phyloP scores from a whole-genome alignment of 2,329 filamentous ascomycete genomes.

The Plectosphaerella cucumerina region DNA sequence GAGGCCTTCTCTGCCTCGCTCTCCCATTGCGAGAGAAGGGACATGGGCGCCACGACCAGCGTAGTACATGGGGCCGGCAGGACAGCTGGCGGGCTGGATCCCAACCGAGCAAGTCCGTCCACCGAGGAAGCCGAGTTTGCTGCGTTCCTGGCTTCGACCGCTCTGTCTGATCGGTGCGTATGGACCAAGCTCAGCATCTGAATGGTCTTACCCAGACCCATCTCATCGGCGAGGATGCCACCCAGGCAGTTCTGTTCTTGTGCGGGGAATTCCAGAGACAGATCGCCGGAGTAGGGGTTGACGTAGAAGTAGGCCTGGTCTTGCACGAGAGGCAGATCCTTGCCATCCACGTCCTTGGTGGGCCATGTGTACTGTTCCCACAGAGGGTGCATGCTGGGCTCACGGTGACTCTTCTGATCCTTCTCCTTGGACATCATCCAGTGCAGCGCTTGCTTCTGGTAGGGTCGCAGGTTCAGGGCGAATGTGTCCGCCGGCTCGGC shows the following conservation, averaged over 20 bases:
- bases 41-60: slow-evolving; percentile 94
- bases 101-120: slow-evolving; percentile 59
- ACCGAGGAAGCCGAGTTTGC: slow-evolving; percentile 34
- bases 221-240: slow-evolving; percentile 91
- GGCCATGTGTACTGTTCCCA: slow-evolving; percentile 98
- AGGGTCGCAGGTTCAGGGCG: slow-evolving; percentile 77
- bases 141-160: slow-evolving; percentile 28
- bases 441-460: slow-evolving; percentile 90
- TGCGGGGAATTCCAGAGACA: slow-evolving; percentile 85
- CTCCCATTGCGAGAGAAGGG: slow-evolving; percentile 93
- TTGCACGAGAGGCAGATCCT: slow-evolving; percentile 61
- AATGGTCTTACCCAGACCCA: slow-evolving; percentile 97
- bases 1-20: slow-evolving; percentile 93
- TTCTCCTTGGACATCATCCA: slow-evolving; percentile 98
- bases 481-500: slow-evolving; percentile 81
- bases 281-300: slow-evolving; percentile 93
- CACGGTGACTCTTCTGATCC: slow-evolving; percentile 64
- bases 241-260: slow-evolving; percentile 95
- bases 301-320: slow-evolving; percentile 79
- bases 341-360: slow-evolving; percentile 78
- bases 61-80: slow-evolving; percentile 81
- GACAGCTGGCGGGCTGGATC: slow-evolving; percentile 51
- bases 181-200: slow-evolving; percentile 96
- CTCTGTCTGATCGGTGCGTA: slow-evolving; percentile 63
- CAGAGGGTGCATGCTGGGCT: slow-evolving; percentile 87